Evolutionary conservation across 1,139 yeast genomes (phyloP), one percentile per base, ranked within the genome.

Genomic region (Magnusiomyces fungicola): DNA sequence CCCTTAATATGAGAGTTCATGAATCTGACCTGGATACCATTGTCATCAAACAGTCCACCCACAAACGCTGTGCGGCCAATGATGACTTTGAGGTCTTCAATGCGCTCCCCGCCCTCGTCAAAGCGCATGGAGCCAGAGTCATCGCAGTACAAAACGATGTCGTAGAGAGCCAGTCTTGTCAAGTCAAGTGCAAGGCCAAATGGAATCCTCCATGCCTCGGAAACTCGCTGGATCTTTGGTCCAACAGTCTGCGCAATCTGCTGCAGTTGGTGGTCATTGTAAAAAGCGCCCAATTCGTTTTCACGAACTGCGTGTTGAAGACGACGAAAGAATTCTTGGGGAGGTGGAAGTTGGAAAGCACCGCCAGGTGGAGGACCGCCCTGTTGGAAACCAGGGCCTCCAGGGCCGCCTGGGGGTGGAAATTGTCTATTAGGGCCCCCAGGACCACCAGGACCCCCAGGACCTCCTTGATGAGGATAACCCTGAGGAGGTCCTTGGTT

Each of bases 111-210:
- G 45, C 59, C 60, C 50, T 63, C 67, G 51, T 62, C 66, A 46
- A 63, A 62, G 5, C 62, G 57, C 68, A 64, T 64, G 19, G 67
- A 63, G 6, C 67, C 67, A 12, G 66, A 61, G 48, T 64, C 68
- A 47, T 64, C 68, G 34, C 62, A 58, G 46, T 55, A 62, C 9
- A 64, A 45, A 27, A 64, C 61, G 46, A 64, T 58, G 51, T 64
- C 68, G 49, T 63, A 64, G 9, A 64, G 57, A 6, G 68, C 62
- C 38, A 64, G 55, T 3, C 62, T 56, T 37, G 58, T 57, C 27
- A 61, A 51, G 49, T 64, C 67, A 27, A 55, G 54, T 19, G 66
- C 66, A 39, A 63, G 47, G 52, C 61, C 65, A 50, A 54, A 52
- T 12, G 66, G 66, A 37, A 63, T 56, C 14, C 55, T 47, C 67